Evolutionary conservation across 371 early-diverging fungal genomes (phyloP).

Genomic region (Actinomortierella wolfii): DNA sequence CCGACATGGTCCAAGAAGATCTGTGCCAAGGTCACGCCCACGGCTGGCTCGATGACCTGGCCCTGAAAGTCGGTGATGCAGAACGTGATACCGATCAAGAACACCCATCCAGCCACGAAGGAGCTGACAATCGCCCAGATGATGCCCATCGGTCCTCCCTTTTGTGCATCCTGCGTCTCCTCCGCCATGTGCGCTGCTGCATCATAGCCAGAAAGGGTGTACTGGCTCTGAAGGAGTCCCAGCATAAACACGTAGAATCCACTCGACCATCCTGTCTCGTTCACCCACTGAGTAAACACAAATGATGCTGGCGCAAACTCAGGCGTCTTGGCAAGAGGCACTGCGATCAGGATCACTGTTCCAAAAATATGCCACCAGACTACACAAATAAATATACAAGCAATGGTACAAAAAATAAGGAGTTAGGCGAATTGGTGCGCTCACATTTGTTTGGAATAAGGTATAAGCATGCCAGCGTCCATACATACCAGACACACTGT

Average conservation of each 20-base stretch:
- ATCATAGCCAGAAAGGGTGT: slow-evolving; percentile 68
- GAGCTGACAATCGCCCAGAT: slow-evolving; percentile 51
- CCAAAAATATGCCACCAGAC: slow-evolving; percentile 66
- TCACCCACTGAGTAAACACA: slow-evolving; percentile 51
- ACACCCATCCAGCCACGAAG: slow-evolving; percentile 48
- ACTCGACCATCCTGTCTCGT: slow-evolving; percentile 50
- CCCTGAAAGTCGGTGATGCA: slow-evolving; percentile 49
- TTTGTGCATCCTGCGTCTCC: slow-evolving; percentile 65
- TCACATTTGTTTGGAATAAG: not conserved
- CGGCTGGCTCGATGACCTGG: slow-evolving; percentile 47
- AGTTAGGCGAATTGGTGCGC: not conserved
- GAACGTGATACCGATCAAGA: slow-evolving; percentile 48
- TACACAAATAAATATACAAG: slow-evolving; percentile 33
- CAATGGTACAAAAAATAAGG: slow-evolving; percentile 19
- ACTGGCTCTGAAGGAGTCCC: slow-evolving; percentile 53
- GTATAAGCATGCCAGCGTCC: slow-evolving; percentile 26
- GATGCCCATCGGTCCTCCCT: slow-evolving; percentile 68
- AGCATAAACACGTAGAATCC: slow-evolving; percentile 57
- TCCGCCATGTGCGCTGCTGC: slow-evolving; percentile 57
- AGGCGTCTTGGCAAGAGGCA: slow-evolving; percentile 48
- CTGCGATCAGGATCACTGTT: slow-evolving; percentile 52
- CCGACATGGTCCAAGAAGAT: slow-evolving; percentile 61
- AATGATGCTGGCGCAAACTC: slow-evolving; percentile 48
- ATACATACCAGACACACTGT: slow-evolving; percentile 42
- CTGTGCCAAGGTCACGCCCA: slow-evolving; percentile 53